These are phyloP conservation scores for Coleophoma eucalyptorum DNA, from an alignment of 2,329 filamentous ascomycete genomes.

Conservation along the genomic window DNA sequence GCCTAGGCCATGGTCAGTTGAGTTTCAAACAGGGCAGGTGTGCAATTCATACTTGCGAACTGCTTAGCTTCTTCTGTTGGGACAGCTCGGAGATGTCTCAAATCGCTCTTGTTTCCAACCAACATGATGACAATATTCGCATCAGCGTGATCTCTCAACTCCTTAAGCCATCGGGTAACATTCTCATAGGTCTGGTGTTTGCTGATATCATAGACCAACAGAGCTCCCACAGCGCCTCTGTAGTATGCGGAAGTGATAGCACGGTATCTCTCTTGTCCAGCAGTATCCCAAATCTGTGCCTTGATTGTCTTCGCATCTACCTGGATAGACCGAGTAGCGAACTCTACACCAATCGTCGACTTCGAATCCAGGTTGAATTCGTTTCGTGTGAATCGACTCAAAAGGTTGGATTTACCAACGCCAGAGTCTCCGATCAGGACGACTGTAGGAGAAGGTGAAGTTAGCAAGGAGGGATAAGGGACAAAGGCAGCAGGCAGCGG, in stretches of 20 bases:
- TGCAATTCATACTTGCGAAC: constrained; percentile 73
- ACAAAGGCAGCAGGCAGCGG: constrained; percentile 19
- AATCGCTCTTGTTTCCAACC: constrained; percentile 99
- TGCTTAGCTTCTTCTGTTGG: constrained; percentile 97
- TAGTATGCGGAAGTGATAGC: constrained; percentile 99
- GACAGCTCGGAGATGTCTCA: constrained; percentile 94
- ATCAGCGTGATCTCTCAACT: constrained; percentile 95
- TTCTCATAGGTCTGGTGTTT: constrained; percentile 99
- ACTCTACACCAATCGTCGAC: constrained; percentile 99
- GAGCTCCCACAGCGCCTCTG: constrained; percentile 91
- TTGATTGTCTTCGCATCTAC: constrained; percentile 99
- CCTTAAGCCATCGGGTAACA: constrained; percentile 98
- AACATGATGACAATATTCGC: constrained; percentile 99
- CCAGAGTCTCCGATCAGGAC: constrained; percentile 99
- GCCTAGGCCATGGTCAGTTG: constrained; percentile 51
- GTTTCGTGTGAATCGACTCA: constrained; percentile 99
- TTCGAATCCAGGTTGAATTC: constrained; percentile 99
- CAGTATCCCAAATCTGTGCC: constrained; percentile 99
- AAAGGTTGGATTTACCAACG: constrained; percentile 99
- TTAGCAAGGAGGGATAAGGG: constrained; percentile 17
- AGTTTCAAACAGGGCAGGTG: constrained; percentile 1
- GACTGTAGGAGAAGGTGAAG: constrained; percentile 52
- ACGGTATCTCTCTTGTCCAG: constrained; percentile 97
- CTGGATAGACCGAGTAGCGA: constrained; percentile 96
- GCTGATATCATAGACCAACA: constrained; percentile 99